Evolutionary conservation across 352 stramenopile genomes (phyloP).

Genomic region (Phytophthora idaei): DNA sequence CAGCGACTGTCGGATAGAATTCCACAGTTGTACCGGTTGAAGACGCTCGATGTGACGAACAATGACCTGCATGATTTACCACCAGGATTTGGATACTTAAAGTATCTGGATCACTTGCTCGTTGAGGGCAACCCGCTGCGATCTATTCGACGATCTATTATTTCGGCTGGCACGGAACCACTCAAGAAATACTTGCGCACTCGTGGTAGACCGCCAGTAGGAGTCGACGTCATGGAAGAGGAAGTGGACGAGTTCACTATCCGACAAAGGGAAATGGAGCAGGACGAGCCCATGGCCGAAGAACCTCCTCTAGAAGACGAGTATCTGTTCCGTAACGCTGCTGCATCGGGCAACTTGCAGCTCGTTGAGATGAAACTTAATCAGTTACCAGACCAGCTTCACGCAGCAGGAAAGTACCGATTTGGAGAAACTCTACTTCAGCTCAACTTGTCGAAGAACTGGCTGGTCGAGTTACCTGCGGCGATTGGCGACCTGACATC

Average conservation of each 20-base stretch:
- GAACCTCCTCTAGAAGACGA: slow-evolving; percentile 43
- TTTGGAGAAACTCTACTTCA: slow-evolving; percentile 61
- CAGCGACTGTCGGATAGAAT: slow-evolving; percentile 57
- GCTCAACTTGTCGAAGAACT: slow-evolving; percentile 78
- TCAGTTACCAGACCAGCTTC: slow-evolving; percentile 45
- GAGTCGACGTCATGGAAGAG: slow-evolving; percentile 68
- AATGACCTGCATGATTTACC: slow-evolving; percentile 82
- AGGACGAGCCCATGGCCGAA: slow-evolving; percentile 41
- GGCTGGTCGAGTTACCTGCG: slow-evolving; percentile 47
- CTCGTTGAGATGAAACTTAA: slow-evolving; percentile 63
- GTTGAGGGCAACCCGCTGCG: slow-evolving; percentile 81
- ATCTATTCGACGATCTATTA: slow-evolving; percentile 70
- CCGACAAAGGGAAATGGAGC: slow-evolving; percentile 45
- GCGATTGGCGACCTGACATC: slow-evolving; percentile 58
- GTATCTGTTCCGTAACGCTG: slow-evolving; percentile 73
- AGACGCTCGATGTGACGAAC: slow-evolving; percentile 86
- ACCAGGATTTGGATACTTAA: slow-evolving; percentile 72
- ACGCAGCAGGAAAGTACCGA: slow-evolving; percentile 50
- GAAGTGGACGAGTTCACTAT: slow-evolving; percentile 76
- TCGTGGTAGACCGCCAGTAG: slow-evolving; percentile 60
- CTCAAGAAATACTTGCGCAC: slow-evolving; percentile 88
- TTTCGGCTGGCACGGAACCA: slow-evolving; percentile 65
- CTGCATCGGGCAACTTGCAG: slow-evolving; percentile 58
- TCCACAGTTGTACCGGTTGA: slow-evolving; percentile 68
- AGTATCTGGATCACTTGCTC: slow-evolving; percentile 74